Conservation (phyloP, 2,329 filamentous ascomycete species). For the Talaromyces amestolkiae region DNA sequence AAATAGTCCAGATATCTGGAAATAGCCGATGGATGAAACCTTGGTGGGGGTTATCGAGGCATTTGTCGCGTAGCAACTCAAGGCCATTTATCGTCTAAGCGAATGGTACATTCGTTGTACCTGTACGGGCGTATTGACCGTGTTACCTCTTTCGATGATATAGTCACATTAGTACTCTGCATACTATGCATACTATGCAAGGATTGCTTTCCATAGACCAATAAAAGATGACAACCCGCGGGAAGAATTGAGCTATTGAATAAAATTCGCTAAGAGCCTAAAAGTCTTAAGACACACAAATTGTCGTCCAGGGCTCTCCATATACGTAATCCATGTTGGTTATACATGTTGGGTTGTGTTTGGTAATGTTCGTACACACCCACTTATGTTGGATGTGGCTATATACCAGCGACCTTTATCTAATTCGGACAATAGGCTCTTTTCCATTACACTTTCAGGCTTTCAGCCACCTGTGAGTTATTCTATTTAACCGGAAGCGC, state of each 20-base stretch:
- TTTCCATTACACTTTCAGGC: neutral
- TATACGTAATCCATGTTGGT: neutral
- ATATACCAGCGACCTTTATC: neutral
- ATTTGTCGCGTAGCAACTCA: neutral
- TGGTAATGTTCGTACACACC: neutral
- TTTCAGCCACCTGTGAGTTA: neutral
- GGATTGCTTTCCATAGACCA: neutral
- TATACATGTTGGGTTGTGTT: neutral
- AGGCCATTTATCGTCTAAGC: neutral
- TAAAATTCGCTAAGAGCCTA: neutral
- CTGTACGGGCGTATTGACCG: neutral
- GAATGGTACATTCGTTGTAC: neutral
- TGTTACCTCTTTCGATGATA: neutral
- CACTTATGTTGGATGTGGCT: neutral
- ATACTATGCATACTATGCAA: neutral
- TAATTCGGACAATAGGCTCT: neutral
- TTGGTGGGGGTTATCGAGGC: neutral
- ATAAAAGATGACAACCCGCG: neutral
- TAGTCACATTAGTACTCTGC: neutral
- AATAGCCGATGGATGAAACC: neutral
- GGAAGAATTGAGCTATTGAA: neutral
- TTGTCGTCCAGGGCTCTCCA: neutral
- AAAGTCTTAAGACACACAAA: neutral
- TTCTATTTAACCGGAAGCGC: neutral
- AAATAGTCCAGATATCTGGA: neutral